Base-by-base conservation (phyloP, 2,329 filamentous ascomycete genomes). In the Thermothelomyces thermophilus region DNA sequence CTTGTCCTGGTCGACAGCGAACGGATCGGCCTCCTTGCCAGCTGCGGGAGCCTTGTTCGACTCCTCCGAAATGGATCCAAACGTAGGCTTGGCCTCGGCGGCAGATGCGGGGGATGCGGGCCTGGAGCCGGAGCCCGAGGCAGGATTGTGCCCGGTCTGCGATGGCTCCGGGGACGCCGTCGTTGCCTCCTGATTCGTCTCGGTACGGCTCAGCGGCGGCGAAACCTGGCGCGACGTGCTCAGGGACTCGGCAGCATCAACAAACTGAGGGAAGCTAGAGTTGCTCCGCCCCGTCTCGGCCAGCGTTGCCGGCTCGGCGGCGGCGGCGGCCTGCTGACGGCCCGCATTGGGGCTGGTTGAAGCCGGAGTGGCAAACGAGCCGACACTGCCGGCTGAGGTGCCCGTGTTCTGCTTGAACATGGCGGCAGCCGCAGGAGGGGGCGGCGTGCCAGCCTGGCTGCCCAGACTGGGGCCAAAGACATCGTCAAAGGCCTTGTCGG, bases 381-480 rank as follows among this genome's bases (percentile, higher is more conserved):
- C 73, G 37, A 68, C 69, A 54, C 76, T 79, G 22, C 69, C 70
- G 3, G 71, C 72, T 2, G 79, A 81, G n/a, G 73, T 71, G 45
- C 77, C 78, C 2, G 78, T 82, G 54, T 74, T 70, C 60, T 81
- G 77, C 61, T 80, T 76, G 70, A 88, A 87, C 5, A 81, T 79
- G n/a, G 80, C 80, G 5, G 80, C 80, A 11, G 79, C 80, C 26
- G 67, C 67, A 9, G 78, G 74, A 73, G 66, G 66, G 54, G 73
- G 70, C 24, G 69, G 69, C 42, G 68, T 73, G 46, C 63, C 66
- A 8, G 68, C 37, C 47, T 70, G 48, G 70, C 63, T 55, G 68
- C 68, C 60, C 82, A 84, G 82, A 2, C 89, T 88, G 82, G 84
- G 82, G 2, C 89, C 89, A 66, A 95, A 95, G 39, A 95, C 82